These are phyloP conservation scores for Mariannaea sp. DNA, from an alignment of 2,329 filamentous ascomycete species.

Conservation along the genomic window DNA sequence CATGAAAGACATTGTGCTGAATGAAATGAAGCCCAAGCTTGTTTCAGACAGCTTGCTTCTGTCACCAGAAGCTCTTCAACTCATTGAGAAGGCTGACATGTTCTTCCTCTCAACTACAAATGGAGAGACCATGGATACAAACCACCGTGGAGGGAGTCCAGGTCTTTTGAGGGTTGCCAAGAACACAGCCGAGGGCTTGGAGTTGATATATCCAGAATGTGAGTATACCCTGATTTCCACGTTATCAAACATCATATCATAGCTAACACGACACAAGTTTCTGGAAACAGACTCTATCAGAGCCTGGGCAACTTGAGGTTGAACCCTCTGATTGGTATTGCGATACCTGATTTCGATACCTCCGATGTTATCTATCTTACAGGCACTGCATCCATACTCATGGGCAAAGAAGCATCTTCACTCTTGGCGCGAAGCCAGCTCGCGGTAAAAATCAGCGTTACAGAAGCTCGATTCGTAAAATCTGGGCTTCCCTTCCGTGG, in stretches of 20 bases:
- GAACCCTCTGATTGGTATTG: slow-evolving; percentile 70
- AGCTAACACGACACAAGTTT: slow-evolving; percentile 50
- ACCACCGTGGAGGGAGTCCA: slow-evolving; percentile 74
- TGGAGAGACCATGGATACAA: slow-evolving; percentile 77
- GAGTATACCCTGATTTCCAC: slow-evolving; percentile 25
- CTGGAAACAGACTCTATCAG: slow-evolving; percentile 83
- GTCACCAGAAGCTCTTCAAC: slow-evolving; percentile 56
- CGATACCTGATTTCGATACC: slow-evolving; percentile 74
- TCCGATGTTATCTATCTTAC: slow-evolving; percentile 77
- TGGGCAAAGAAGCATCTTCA: slow-evolving; percentile 64
- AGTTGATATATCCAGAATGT: slow-evolving; percentile 78
- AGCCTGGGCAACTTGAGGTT: slow-evolving; percentile 76
- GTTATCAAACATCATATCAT: not conserved
- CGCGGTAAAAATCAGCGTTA: slow-evolving; percentile 69
- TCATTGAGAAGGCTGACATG: slow-evolving; percentile 70
- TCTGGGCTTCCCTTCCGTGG: slow-evolving; percentile 73
- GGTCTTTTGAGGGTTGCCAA: slow-evolving; percentile 75
- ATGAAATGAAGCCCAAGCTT: slow-evolving; percentile 55
- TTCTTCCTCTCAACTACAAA: slow-evolving; percentile 77
- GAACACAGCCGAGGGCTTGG: slow-evolving; percentile 52
- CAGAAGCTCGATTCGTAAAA: slow-evolving; percentile 64
- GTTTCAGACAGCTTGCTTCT: slow-evolving; percentile 51
- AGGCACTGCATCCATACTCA: slow-evolving; percentile 68
- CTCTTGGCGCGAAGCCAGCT: slow-evolving; percentile 73
- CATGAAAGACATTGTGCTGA: slow-evolving; percentile 64